Conservation (phyloP, 1,284 basidiomycete species). For the Cutaneotrichosporon cyanovorans region DNA sequence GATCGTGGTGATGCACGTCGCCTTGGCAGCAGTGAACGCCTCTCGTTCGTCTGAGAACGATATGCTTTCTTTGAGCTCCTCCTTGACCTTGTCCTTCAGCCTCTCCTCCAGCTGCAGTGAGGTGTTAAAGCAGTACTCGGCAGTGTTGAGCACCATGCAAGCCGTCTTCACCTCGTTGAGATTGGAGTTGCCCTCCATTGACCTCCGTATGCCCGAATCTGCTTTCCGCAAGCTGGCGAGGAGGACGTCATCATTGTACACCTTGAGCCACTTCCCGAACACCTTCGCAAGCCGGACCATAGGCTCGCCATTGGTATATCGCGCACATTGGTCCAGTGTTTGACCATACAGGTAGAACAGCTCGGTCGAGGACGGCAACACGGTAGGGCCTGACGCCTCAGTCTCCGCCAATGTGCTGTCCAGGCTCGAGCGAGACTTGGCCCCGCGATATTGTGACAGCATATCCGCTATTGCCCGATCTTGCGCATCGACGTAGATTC, state of each 20-base stretch:
- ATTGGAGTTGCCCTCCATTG: constrained; percentile 69
- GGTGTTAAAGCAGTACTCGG: constrained; percentile 93
- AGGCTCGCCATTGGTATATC: constrained; percentile 64
- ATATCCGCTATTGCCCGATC: constrained; percentile 57
- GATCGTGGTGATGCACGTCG: constrained; percentile 66
- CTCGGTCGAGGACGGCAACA: constrained; percentile 89
- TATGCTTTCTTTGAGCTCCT: constrained; percentile 67
- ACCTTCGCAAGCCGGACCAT: constrained; percentile 69
- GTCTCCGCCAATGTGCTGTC: constrained; percentile 54
- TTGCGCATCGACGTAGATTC: constrained; percentile 90
- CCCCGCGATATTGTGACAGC: constrained; percentile 65
- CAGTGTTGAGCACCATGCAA: constrained; percentile 86
- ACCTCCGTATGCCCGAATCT: constrained; percentile 52
- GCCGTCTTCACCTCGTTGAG: constrained; percentile 66
- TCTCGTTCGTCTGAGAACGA: constrained; percentile 80
- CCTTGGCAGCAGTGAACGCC: constrained; percentile 76
- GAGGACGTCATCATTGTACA: constrained; percentile 88
- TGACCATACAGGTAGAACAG: constrained; percentile 96
- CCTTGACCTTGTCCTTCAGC: constrained; percentile 70
- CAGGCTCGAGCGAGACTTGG: constrained; percentile 58
- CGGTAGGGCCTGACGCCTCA: constrained; percentile 54
- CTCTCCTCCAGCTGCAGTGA: constrained; percentile 88
- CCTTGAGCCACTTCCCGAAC: constrained; percentile 86
- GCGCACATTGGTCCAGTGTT: constrained; percentile 86
- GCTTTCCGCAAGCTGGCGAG: constrained; percentile 61